Percentiles rank a stretch among this genome's conserved stretches.
Conservation (phyloP, 768 basidiomycete species). For the Rhizopogon vinicolor region DNA sequence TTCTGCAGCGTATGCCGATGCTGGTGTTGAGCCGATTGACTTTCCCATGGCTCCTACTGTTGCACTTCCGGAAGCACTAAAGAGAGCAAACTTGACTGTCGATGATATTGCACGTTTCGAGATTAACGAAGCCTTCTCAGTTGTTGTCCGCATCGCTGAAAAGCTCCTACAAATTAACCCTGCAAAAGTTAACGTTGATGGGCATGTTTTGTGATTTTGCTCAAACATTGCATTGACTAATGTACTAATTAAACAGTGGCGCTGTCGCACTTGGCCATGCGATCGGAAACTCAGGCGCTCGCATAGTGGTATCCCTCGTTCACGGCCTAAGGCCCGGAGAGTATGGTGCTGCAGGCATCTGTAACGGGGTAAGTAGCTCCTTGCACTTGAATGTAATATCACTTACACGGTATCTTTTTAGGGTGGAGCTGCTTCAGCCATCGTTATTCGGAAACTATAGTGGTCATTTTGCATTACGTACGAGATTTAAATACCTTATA, state of each 20-base stretch:
- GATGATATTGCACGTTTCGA: slow-evolving; percentile 91
- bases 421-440: slow-evolving; percentile 91
- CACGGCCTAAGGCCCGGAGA: slow-evolving; percentile 90
- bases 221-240: slow-evolving; percentile 10
- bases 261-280: slow-evolving; percentile 96
- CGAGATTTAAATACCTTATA: slow-evolving; percentile 13
- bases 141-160: slow-evolving; percentile 87
- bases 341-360: slow-evolving; percentile 94
- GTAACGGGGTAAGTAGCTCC: slow-evolving; percentile 78
- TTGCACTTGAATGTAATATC: slow-evolving; percentile 4
- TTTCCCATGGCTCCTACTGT: slow-evolving; percentile 95
- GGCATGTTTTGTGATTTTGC: slow-evolving; percentile 41
- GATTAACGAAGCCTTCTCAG: slow-evolving; percentile 97
- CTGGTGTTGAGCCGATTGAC: slow-evolving; percentile 93
- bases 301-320: slow-evolving; percentile 89
- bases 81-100: slow-evolving; percentile 78
- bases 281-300: slow-evolving; percentile 92
- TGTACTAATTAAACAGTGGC: slow-evolving; percentile 51
- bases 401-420: slow-evolving; percentile 26
- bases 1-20: slow-evolving; percentile 85
- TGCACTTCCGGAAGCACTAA: slow-evolving; percentile 83
- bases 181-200: slow-evolving; percentile 86
- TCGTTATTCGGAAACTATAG: slow-evolving; percentile 86
- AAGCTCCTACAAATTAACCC: slow-evolving; percentile 82
- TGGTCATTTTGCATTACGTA: slow-evolving; percentile 10